These are phyloP conservation scores for Pseudogymnoascus sp. DNA, from an alignment of 2,329 filamentous ascomycete genomes.

Conservation along the genomic window DNA sequence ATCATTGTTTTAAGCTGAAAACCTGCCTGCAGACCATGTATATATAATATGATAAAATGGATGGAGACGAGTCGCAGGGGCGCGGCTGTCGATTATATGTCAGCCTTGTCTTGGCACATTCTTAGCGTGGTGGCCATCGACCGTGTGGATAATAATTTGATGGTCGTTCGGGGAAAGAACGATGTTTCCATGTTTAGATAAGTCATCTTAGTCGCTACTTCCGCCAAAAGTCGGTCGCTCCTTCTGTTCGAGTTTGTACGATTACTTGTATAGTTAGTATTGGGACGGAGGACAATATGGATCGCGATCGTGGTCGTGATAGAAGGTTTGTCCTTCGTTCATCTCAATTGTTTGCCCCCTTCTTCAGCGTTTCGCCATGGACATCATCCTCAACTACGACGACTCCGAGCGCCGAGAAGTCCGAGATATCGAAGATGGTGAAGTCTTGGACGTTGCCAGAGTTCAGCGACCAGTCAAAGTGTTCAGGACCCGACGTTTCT, in stretches of 20 bases:
- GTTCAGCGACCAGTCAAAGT: neutral
- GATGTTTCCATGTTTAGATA: neutral
- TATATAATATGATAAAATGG: neutral
- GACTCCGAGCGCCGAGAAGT: neutral
- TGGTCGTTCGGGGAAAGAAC: neutral
- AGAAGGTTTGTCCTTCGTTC: constrained; percentile 32
- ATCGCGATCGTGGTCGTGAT: constrained; percentile 33
- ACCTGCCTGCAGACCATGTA: too few species aligned
- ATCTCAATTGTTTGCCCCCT: constrained; percentile 10
- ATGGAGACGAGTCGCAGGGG: neutral
- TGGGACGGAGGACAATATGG: neutral
- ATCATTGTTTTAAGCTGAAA: too few species aligned
- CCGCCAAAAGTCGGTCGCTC: neutral
- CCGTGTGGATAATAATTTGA: neutral
- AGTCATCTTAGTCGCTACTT: neutral
- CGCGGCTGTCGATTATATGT: neutral
- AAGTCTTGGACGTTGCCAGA: neutral
- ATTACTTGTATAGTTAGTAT: neutral
- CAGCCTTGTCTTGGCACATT: constrained; percentile 1
- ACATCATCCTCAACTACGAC: neutral
- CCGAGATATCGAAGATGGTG: neutral
- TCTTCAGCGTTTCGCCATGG: neutral
- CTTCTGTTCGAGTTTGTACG: neutral
- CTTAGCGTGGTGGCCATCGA: neutral
- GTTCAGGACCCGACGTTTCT: neutral